These are phyloP conservation scores for Epichloe sibirici DNA, from an alignment of 2,329 filamentous ascomycete species.

Conservation along the genomic window DNA sequence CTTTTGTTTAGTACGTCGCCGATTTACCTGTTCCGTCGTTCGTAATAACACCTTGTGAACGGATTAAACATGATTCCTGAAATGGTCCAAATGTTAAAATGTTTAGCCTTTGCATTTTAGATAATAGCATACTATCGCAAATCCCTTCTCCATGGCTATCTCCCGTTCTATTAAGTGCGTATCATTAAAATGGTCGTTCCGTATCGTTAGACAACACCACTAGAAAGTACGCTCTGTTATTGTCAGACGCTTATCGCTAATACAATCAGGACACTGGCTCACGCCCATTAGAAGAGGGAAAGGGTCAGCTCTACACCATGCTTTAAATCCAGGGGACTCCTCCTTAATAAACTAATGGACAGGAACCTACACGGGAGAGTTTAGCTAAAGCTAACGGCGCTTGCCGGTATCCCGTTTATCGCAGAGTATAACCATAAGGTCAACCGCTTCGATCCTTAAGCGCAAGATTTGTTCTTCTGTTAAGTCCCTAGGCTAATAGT, in stretches of 20 bases:
- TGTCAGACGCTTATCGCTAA: no score
- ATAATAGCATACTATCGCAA: neutral
- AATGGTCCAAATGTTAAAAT: neutral
- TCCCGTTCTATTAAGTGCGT: no score
- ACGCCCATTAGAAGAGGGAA: no score
- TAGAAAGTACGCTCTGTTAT: no score
- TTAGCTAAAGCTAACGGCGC: neutral
- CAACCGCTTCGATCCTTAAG: conserved; percentile 10
- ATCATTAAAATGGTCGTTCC: no score
- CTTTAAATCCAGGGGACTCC: neutral
- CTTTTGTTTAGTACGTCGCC: no score
- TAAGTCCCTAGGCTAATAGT: no score
- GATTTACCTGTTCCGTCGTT: neutral
- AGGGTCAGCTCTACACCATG: no score
- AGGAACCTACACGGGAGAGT: neutral
- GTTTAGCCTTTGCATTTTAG: neutral
- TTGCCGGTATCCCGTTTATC: conserved; percentile 12
- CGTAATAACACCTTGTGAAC: neutral
- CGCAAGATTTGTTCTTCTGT: no score
- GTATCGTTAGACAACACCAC: no score
- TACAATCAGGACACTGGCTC: no score
- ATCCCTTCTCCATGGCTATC: neutral
- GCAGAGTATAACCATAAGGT: conserved; percentile 12
- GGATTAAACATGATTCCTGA: neutral
- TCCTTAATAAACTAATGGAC: neutral